Base-by-base conservation (phyloP, 1,284 basidiomycete species). In the Melampsora abietis-canadensis region DNA sequence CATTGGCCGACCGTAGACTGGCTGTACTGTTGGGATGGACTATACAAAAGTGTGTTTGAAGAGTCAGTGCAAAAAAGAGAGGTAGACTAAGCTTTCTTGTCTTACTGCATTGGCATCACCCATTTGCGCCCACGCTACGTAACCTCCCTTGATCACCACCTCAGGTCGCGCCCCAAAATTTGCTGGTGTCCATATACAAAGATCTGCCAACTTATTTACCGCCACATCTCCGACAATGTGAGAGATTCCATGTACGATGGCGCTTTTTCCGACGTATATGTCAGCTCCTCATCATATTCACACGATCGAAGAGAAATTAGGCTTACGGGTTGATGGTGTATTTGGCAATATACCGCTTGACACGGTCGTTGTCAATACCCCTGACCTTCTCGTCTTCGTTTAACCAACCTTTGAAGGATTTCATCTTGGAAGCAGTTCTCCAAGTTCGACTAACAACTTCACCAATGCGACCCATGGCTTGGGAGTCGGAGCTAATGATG, bases 251-350 rank as follows among this genome's bases (percentile, higher is more conserved):
- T 98, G 94, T 0, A 92, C 89, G 77, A 98, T 92, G 0, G 95
- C 96, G 0, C 92, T 94, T 78, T 62, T n/a, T 40, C 37, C 37
- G n/a, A n/a, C n/a, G 8, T 8, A 34, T 34, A 40, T 40, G 37
- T 40, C 37, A 40, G 37, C 37, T 40, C 10, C 37, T 40, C 37
- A 40, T 40, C 37, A 12, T 8, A 40, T 40, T 40, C 4, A 10
- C 37, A 40, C 37, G 1, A 40, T 40, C 37, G 12, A 10, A 40
- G 4, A 40, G 5, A 40, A 4, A 40, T 30, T 1, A 8, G n/a
- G 87, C 92, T 81, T 78, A 94, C 92, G 96, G 94, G 81, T 99
- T 98, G 82, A 98, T 88, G 12, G 95, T 98, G 82, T 98, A 97
- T 82, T 98, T 98, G 15, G 94, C 87, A 24, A 98, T 86, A 82